Evolutionary conservation across 495 filamentous ascomycete species (phyloP).

Genomic region (Evernia prunastri): DNA sequence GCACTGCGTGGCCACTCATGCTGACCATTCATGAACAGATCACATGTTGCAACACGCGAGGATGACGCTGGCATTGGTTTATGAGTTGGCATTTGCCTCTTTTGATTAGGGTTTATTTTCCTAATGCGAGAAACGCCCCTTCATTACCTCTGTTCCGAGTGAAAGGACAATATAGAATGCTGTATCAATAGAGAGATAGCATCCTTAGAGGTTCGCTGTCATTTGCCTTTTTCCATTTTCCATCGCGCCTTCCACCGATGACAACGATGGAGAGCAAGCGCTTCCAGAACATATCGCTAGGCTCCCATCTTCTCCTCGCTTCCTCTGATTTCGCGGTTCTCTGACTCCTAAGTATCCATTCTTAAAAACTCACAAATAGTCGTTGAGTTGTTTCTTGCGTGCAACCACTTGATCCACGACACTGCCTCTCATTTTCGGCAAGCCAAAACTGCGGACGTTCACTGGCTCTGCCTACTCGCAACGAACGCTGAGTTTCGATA

Average conservation of each 20-base stretch:
- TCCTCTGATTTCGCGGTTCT: not conserved
- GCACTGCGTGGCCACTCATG: not conserved
- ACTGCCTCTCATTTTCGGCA: not conserved
- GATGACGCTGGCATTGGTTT: conserved; percentile 81
- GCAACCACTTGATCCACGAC: not conserved
- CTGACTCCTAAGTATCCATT: not conserved
- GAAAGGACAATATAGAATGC: not conserved
- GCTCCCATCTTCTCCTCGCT: not conserved
- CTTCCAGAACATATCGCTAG: not conserved
- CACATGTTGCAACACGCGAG: conserved; percentile 98
- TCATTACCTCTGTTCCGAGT: not conserved
- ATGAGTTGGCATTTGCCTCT: conserved; percentile 73
- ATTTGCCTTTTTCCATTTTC: too few species aligned
- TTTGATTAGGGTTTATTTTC: conserved; percentile 31
- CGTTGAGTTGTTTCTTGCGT: not conserved
- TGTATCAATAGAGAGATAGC: not conserved
- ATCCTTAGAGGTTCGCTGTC: not conserved
- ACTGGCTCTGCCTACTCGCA: conserved; percentile 2
- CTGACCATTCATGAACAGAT: conserved; percentile 29
- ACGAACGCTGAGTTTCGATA: conserved; percentile 3
- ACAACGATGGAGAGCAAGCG: not conserved
- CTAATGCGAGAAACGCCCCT: not conserved
- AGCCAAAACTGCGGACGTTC: conserved; percentile 1
- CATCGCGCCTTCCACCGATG: not conserved
- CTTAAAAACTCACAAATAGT: not conserved